Conservation (phyloP, 2,329 filamentous ascomycete species). For the Cladosporium sp. region DNA sequence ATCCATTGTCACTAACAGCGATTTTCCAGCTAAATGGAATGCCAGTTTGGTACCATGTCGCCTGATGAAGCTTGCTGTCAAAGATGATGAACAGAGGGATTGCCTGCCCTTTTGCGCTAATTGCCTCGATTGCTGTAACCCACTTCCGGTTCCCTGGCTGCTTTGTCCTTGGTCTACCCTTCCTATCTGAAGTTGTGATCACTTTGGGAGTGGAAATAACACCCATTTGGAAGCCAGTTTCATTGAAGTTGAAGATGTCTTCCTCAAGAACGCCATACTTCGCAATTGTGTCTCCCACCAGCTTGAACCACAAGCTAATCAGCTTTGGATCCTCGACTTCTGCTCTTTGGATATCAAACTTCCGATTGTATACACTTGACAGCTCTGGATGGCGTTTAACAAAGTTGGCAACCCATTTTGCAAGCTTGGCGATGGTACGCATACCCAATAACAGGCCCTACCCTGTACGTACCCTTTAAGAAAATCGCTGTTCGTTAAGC, state of each 20-base stretch:
- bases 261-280: constrained; percentile 14
- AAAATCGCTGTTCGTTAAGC: no score
- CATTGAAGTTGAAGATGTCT: constrained; percentile 22
- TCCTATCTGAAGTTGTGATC: constrained; percentile 19
- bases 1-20: constrained; percentile 5
- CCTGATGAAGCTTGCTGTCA: constrained; percentile 9
- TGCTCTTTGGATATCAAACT: constrained; percentile 2
- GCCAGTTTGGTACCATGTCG: constrained; percentile 1
- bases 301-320: constrained; percentile 15
- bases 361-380: neutral
- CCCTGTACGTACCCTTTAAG: no score
- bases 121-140: constrained; percentile 23
- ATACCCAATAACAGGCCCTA: no score
- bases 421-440: no score
- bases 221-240: constrained; percentile 25
- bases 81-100: constrained; percentile 28
- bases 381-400: constrained; percentile 1
- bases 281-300: constrained; percentile 13
- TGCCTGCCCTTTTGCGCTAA: constrained; percentile 21
- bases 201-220: constrained; percentile 19
- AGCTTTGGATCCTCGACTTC: constrained; percentile 6
- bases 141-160: constrained; percentile 27
- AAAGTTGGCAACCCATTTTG: constrained; percentile 3
- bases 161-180: constrained; percentile 13
- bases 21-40: constrained; percentile 1